A percentile compares a stretch with the other conserved stretches of the same genome.
phyloP scores from a whole-genome alignment of 441 rosid species.

The Monsonia emarginata region DNA sequence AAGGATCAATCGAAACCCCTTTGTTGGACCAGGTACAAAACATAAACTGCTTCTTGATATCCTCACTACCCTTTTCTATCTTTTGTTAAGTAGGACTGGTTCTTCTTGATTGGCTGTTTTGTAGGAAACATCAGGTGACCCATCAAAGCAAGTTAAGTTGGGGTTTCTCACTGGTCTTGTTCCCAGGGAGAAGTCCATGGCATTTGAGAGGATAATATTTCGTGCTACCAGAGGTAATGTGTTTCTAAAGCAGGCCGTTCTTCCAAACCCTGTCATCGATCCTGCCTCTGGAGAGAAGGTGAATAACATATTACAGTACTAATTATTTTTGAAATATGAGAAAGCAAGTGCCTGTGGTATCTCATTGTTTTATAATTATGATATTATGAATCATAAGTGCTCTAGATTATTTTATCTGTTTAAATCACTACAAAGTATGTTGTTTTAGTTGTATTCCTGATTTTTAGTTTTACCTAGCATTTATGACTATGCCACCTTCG shows the following conservation, averaged over 20 bases:
- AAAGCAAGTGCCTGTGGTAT: background rate
- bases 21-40: constrained; percentile 49
- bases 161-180: constrained; percentile 79
- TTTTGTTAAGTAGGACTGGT: background rate
- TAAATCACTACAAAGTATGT: background rate
- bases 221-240: constrained; percentile 96
- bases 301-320: constrained; percentile 7
- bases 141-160: constrained; percentile 77
- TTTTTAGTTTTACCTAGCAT: background rate
- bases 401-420: background rate
- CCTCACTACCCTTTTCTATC: background rate
- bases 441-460: background rate
- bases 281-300: constrained; percentile 86
- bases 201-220: constrained; percentile 83
- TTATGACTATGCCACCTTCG: background rate
- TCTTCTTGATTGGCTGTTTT: constrained; percentile 14
- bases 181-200: constrained; percentile 67
- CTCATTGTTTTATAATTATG: constrained; percentile 1
- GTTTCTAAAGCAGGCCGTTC: constrained; percentile 47
- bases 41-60: background rate
- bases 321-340: background rate
- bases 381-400: background rate
- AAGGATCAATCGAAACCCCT: constrained; percentile 63
- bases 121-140: constrained; percentile 55
- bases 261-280: constrained; percentile 68